Base-by-base conservation (phyloP, 768 basidiomycete genomes). In the Naganishia vaughanmartiniae region DNA sequence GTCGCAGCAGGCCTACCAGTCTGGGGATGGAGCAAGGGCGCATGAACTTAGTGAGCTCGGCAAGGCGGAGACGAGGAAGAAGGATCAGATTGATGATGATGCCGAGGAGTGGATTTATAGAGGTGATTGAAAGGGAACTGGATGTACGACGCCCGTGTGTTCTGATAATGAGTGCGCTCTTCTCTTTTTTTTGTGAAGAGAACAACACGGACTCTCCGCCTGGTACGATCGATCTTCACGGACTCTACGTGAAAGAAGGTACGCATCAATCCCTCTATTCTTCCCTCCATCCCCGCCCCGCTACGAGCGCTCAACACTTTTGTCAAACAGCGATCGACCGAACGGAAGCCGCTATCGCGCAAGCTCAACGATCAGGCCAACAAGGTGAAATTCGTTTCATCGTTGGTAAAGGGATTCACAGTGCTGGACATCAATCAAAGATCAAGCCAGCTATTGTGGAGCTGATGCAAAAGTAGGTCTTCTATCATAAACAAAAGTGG, bases 401-500 rank as follows among this genome's bases (percentile, higher is more conserved):
- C 73, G 93, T 95, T 68, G 90, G 90, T 19, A 95, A 93, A 82
- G 93, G 93, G 12, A 83, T 93, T 33, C 95, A 98, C 81, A 92
- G 90, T 21, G 82, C 84, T 31, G 85, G 86, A 3, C 88, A 89
- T 55, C 84, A 86, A 7, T 90, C 91, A 0, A 98, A 95, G 83
- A 85, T 97, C 76, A 93, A 90, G 77, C 95, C 94, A 36, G 94
- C 93, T 7, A 89, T 98, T 60, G 89, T 92, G 78, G 88, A 89
- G 45, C 83, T 95, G 60, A 90, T 95, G 87, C 83, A 85, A 74
- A 92, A 89, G 90, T 78, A 66, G 73, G 78, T 75, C 48, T 14
- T 4, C 21, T 9, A 21, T 46, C 39, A n/a, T 67, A 15, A 34
- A 6, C 21, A 24, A 66, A 19, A 14, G 42, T n/a, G 7, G 12